Evolutionary conservation across 2,329 filamentous ascomycete species (phyloP).

Genomic region (Trichophyton benhamiae): DNA sequence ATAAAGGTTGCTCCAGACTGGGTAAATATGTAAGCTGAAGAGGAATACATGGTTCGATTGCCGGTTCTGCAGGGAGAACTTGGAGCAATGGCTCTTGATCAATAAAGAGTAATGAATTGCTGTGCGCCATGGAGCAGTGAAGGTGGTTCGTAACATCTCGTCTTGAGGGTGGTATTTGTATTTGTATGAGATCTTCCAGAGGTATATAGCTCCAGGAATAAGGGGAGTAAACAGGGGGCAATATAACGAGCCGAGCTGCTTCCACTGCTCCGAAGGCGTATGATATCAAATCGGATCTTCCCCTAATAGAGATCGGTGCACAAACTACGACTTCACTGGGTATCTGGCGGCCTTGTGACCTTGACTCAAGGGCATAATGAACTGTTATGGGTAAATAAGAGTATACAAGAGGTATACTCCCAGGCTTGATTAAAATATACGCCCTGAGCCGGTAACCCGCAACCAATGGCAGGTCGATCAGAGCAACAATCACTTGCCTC

Average conservation of each 20-base stretch:
- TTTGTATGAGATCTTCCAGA: not conserved
- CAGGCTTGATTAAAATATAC: not conserved
- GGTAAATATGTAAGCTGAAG: not conserved
- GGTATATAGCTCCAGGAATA: not conserved
- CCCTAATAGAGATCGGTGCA: not conserved
- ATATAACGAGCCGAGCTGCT: too few species aligned
- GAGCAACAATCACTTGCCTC: not conserved
- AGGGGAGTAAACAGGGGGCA: not conserved
- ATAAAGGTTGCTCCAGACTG: not conserved
- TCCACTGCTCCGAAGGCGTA: not conserved
- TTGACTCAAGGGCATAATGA: not conserved
- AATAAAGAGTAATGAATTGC: not conserved
- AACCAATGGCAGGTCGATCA: not conserved
- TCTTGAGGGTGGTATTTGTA: not conserved
- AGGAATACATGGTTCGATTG: not conserved
- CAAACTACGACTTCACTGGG: not conserved
- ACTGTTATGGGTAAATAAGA: not conserved
- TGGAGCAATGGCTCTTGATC: not conserved
- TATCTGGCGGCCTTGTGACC: not conserved
- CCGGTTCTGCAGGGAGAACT: not conserved
- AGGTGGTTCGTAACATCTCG: not conserved
- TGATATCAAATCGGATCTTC: not conserved
- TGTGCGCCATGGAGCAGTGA: not conserved
- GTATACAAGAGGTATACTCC: not conserved
- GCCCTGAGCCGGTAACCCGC: not conserved